These are phyloP conservation scores for Micromonas pusilla DNA, from an alignment of 139 green algal species.

Conservation along the genomic window DNA sequence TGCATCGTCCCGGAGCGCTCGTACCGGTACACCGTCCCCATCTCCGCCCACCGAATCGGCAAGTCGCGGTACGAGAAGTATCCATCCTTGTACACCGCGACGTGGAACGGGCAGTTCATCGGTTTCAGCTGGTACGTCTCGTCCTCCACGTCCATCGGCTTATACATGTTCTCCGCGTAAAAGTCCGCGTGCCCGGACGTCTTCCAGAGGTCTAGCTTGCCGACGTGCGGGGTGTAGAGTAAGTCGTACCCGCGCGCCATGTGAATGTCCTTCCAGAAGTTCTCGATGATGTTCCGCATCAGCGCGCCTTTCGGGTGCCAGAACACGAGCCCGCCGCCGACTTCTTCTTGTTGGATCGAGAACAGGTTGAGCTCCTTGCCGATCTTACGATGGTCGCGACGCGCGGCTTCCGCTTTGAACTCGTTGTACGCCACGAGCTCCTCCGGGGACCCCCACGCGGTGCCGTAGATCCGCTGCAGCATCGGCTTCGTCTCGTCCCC, in stretches of 20 bases:
- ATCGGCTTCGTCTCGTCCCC: slow-evolving; percentile 79
- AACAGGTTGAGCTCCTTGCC: slow-evolving; percentile 90
- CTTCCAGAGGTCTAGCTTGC: slow-evolving; percentile 92
- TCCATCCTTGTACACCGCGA: slow-evolving; percentile 81
- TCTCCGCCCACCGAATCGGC: slow-evolving; percentile 85
- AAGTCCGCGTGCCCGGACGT: slow-evolving; percentile 93
- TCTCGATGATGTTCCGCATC: slow-evolving; percentile 83
- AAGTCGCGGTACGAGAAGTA: slow-evolving; percentile 72
- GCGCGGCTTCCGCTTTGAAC: slow-evolving; percentile 58
- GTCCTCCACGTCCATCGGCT: slow-evolving; percentile 76
- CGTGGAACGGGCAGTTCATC: slow-evolving; percentile 99
- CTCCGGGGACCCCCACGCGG: slow-evolving; percentile 68
- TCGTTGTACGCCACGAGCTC: slow-evolving; percentile 54
- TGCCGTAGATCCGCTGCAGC: slow-evolving; percentile 93
- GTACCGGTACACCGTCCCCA: slow-evolving; percentile 91
- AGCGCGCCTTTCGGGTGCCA: slow-evolving; percentile 87
- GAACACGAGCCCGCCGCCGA: slow-evolving; percentile 85
- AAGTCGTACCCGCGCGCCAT: slow-evolving; percentile 65
- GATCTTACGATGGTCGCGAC: slow-evolving; percentile 87
- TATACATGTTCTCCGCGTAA: slow-evolving; percentile 92
- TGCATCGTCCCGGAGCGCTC: slow-evolving; percentile 94
- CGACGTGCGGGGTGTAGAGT: slow-evolving; percentile 74
- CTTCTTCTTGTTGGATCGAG: slow-evolving; percentile 70
- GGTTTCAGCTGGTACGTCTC: slow-evolving; percentile 91
- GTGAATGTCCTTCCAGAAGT: slow-evolving; percentile 91